Evolutionary conservation across 371 early-diverging fungal species (phyloP), one percentile per base, ranked within the genome.

Genomic region (Aphelidium insulamus): DNA sequence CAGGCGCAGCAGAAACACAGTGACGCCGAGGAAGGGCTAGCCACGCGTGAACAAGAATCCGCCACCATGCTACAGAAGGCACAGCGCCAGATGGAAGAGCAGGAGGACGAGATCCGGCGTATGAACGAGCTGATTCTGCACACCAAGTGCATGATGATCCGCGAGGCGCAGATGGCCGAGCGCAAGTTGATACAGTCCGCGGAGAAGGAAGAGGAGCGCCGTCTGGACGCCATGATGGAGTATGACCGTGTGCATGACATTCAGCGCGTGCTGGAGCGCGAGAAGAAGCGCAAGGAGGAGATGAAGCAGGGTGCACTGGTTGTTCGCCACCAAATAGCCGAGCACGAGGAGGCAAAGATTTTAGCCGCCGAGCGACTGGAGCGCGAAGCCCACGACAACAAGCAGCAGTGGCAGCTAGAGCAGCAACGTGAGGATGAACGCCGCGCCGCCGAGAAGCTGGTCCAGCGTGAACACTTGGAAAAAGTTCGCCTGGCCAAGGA

Each of bases 41-140:
- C 59, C 17, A 48, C n/a, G n/a, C n/a, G n/a, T n/a, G n/a, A 53
- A 30, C 50, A 59, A 12, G 43, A 57, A 33, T 46, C 59, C 22
- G 55, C 57, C 37, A 45, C 62, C 38, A 43, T 65, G 10, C 43
- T 61, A 6, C 42, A 56, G n/a, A 61, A 62, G 32, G 60, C 59
- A 0, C 59, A 62, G 32, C 38, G 50, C 40, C 60, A 60, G 38
- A 40, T 58, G 2, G 65, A 65, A 33, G 61, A 65, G 40, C 58
- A 65, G 37, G 62, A 62, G 39, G 65, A 65, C 40, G 65, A 62
- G 19, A 62, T 65, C 37, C 62, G 62, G 42, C 55, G 57, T 32
- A 42, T 65, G 48, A 65, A 65, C 29, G 65, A 65, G 38, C 40
- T 62, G 28, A 65, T 65, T 50, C 39, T 65, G 18, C 62, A 65